Evolutionary conservation across 2,329 filamentous ascomycete species (phyloP).

Genomic region (Bipolaris sorokiniana): DNA sequence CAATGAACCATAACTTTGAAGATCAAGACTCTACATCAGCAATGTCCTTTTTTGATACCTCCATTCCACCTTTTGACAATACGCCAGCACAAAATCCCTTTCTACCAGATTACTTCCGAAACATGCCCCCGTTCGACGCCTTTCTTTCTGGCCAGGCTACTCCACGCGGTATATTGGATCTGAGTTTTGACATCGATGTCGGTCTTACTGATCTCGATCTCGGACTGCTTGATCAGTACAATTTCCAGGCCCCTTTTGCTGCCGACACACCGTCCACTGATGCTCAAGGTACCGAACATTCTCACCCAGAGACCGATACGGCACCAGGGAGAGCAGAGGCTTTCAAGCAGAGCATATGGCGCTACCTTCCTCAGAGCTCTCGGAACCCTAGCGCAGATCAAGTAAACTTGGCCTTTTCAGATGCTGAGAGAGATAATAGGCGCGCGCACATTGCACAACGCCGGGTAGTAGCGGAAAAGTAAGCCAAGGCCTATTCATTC

Average conservation of each 20-base stretch:
- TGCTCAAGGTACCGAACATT: slow-evolving; percentile 23
- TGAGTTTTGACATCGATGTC: slow-evolving; percentile 54
- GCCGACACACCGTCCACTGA: slow-evolving; percentile 35
- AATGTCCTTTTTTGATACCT: slow-evolving; percentile 24
- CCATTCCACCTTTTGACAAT: slow-evolving; percentile 21
- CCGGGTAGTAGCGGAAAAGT: slow-evolving; percentile 51
- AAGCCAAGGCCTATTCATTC: background rate
- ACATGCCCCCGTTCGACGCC: slow-evolving; percentile 38
- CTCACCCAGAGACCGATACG: slow-evolving; percentile 25
- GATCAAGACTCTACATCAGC: slow-evolving; percentile 5
- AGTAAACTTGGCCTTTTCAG: slow-evolving; percentile 49
- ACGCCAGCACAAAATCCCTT: slow-evolving; percentile 26
- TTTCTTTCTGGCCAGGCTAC: slow-evolving; percentile 49
- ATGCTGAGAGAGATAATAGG: slow-evolving; percentile 39
- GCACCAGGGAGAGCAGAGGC: slow-evolving; percentile 36
- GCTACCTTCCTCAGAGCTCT: slow-evolving; percentile 49
- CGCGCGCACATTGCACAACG: slow-evolving; percentile 46
- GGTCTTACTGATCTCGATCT: slow-evolving; percentile 55
- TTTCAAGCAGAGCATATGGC: slow-evolving; percentile 55
- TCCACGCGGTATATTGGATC: slow-evolving; percentile 54
- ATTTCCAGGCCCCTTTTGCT: slow-evolving; percentile 53
- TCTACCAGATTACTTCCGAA: slow-evolving; percentile 39
- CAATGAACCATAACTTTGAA: slow-evolving; percentile 16
- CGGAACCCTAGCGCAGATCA: slow-evolving; percentile 39
- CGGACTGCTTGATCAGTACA: slow-evolving; percentile 54